Evolutionary conservation across 192 early-diverging fungal species (phyloP), one percentile per base, ranked within the genome.

Genomic region (Coemansia sp.): DNA sequence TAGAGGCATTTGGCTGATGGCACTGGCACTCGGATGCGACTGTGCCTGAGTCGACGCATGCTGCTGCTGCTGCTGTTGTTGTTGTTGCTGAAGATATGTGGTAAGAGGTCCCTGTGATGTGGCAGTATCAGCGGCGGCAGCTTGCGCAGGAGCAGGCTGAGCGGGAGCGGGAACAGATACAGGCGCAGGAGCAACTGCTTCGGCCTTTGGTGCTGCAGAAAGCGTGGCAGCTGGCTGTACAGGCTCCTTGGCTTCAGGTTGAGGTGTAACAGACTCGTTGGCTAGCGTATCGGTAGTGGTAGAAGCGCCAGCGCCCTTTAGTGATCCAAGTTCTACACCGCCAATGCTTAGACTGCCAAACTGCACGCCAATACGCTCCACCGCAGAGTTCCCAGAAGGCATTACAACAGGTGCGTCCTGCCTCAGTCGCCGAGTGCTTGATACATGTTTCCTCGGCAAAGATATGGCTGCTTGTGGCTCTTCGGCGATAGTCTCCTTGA

Each of bases 331-430:
- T 66, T 83, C 76, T 58, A 84, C 74, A 25, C 79, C 74, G 55
- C 84, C 75, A 36, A 85, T 80, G 78, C 84, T 83, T 71, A 88
- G 66, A 72, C 89, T 92, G 22, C 94, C 94, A 84, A 95, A 95
- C 68, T 91, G 89, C 54, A 85, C 71, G 56, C 87, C 90, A 21
- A 93, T 84, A 33, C 86, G 80, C 30, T 86, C 85, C 8, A 92
- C 62, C 32, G 85, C 72, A 5, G 89, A 74, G 52, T 74, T 84
- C 52, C 84, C 85, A 46, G 78, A 75, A 11, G 94, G 92, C 88
- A 97, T 93, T 20, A 95, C 93, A 11, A 95, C 92, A 42, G 94
- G 85, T 14, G 89, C 89, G 72, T 95, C 92, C 71, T 97, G 95
- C 59, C 91, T 91, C 68, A 95, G 83, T 70, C 91, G 90, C 67